Base-by-base conservation (phyloP, 2,329 filamentous ascomycete species). In the Pyrenophora teres region DNA sequence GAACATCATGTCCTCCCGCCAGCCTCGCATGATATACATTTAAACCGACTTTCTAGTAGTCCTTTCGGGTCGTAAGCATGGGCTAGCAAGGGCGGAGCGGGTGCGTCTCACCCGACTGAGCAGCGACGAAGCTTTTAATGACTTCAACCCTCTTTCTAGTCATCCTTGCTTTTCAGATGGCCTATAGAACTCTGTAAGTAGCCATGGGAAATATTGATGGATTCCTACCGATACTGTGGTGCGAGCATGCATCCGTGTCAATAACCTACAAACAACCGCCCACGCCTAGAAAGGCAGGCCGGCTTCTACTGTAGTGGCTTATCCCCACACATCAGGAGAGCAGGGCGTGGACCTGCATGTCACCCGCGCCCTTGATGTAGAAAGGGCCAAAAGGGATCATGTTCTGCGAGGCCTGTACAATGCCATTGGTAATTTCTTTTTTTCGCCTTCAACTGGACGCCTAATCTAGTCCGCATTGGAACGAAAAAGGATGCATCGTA, bases 21-120 rank as follows among this genome's bases (percentile, higher is more conserved):
- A 35, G 27, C 35, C 50, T 19, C 51, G 56, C 54, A 60, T 60
- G 44, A 59, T 51, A 16, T 42, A 52, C 56, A 62, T 60, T 63
- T 50, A 58, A 56, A 57, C 43, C 15, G 15, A 41, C 15, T 16
- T 16, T 35, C 44, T 19, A 46, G 37, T 13, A 30, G 10, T 30
- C 27, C 27, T 9, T 12, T 30, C 27, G 27, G 9, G n/a, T 36
- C n/a, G 6, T 16, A 13, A 3, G 33, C 33, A 16, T 36, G 33
- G n/a, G 2, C 18, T 36, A 30, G 27, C 27, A n/a, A 36, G 33
- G n/a, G 33, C 33, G 27, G 27, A 30, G 10, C 27, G 27, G 27
- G 27, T 30, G 27, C 10, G 27, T 30, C 27, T 30, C 27, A 30
- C 27, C 27, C 27, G 27, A 9, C 27, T 9, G 27, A 30, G 27